phyloP scores from a whole-genome alignment of 441 rosid genomes.

The Gossypium trilobum region DNA sequence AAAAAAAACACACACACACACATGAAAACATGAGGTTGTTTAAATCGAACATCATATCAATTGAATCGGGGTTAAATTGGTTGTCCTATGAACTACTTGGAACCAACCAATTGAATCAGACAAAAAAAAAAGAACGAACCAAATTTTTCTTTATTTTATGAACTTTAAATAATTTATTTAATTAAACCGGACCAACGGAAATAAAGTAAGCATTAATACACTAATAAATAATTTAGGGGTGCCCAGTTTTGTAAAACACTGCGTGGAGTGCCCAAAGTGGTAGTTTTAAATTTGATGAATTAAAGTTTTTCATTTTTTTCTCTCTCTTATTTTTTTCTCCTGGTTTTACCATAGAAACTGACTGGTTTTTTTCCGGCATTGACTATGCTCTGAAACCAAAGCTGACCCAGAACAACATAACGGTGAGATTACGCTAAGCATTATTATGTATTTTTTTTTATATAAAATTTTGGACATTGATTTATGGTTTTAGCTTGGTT shows the following conservation, averaged over 20 bases:
- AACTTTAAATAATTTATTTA: no score
- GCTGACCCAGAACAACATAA: slow-evolving; percentile 31
- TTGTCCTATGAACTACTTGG: no score
- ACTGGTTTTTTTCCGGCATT: slow-evolving; percentile 44
- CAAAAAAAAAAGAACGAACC: no score
- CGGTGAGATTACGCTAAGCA: slow-evolving; percentile 34
- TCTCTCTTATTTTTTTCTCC: background rate
- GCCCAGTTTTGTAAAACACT: slow-evolving; percentile 7
- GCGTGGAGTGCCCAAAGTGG: slow-evolving; percentile 9
- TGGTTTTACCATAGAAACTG: slow-evolving; percentile 25
- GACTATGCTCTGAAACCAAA: slow-evolving; percentile 31
- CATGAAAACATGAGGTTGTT: no score
- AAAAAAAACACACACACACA: background rate
- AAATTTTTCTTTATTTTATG: no score
- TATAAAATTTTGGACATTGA: slow-evolving; percentile 13
- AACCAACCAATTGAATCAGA: no score
- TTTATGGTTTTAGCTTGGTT: slow-evolving; percentile 12
- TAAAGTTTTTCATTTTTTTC: background rate
- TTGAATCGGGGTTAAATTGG: no score
- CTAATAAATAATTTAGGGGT: background rate
- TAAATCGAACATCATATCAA: no score
- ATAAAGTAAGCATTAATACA: background rate
- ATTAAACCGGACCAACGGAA: background rate
- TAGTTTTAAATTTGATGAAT: background rate
- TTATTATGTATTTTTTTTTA: background rate